Conservation (phyloP, 2,329 filamentous ascomycete genomes). For the Microascus cirrosus region DNA sequence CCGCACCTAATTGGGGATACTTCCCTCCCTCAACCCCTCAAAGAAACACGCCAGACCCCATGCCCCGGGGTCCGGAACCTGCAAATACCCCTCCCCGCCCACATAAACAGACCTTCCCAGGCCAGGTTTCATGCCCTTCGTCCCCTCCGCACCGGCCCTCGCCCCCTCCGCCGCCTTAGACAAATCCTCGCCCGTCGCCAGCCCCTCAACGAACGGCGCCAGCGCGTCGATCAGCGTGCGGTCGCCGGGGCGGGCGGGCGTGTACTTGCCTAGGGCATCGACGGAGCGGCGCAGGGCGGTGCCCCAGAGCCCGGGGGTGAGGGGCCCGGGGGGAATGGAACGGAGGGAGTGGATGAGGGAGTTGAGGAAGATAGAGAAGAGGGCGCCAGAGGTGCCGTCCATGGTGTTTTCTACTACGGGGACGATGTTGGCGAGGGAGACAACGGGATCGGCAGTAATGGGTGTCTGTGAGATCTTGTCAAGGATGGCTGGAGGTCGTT, state of each 20-base stretch:
- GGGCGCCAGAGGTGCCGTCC: slow-evolving; percentile 51
- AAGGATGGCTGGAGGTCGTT: slow-evolving; percentile 31
- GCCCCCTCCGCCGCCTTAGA: slow-evolving; percentile 66
- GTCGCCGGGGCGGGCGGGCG: slow-evolving; percentile 80
- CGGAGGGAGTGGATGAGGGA: slow-evolving; percentile 58
- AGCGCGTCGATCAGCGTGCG: slow-evolving; percentile 85
- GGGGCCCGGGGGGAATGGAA: slow-evolving; percentile 24
- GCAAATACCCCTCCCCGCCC: slow-evolving; percentile 30
- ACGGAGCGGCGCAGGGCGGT: slow-evolving; percentile 62
- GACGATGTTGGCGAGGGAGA: slow-evolving; percentile 41
- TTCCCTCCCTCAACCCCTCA: slow-evolving; percentile 52
- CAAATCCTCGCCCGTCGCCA: slow-evolving; percentile 54
- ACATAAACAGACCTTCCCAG: slow-evolving; percentile 48
- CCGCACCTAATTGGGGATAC: neutral
- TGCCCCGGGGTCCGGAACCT: slow-evolving; percentile 55
- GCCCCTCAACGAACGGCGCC: slow-evolving; percentile 69
- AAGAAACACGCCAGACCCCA: slow-evolving; percentile 71
- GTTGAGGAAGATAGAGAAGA: slow-evolving; percentile 79
- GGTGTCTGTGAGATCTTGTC: slow-evolving; percentile 32
- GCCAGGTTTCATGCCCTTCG: slow-evolving; percentile 86
- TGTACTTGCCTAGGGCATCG: slow-evolving; percentile 67
- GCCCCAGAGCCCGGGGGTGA: slow-evolving; percentile 36
- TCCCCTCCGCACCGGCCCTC: slow-evolving; percentile 64
- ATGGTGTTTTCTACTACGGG: slow-evolving; percentile 44
- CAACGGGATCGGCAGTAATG: slow-evolving; percentile 38